Evolutionary conservation across 2,329 filamentous ascomycete species (phyloP), one percentile per base, ranked within the genome.

Genomic region (Westerdykella aurantiaca): DNA sequence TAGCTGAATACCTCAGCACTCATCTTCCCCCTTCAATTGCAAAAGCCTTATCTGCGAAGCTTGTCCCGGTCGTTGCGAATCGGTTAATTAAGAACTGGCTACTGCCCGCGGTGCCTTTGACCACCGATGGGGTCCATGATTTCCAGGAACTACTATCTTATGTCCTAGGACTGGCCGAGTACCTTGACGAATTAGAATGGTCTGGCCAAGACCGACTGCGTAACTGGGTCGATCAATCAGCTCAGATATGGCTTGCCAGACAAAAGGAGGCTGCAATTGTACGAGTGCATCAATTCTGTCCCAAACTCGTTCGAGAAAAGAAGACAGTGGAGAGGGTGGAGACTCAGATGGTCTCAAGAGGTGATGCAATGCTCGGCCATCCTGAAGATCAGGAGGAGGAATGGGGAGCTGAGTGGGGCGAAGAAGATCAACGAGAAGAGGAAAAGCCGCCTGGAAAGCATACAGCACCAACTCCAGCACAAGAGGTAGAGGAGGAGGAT

Each of bases 191-290:
- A 6, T 71, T 83, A 14, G 76, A 78, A 0, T 91, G 87, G 76
- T 73, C 76, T 13, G 78, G 76, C 3, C 71, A 76, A 38, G 69
- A 71, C 42, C 79, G 83, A 25, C 69, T 98, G 31, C 75, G 79
- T 37, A 81, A 87, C 18, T 98, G 93, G 91, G 82, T 88, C 0
- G 79, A 83, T 34, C 82, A 84, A 48, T 85, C 88, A 1, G 86
- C 89, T 0, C 81, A 81, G 45, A 82, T 88, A 21, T 98, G 93
- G 93, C 76, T 97, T 12, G 80, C 80, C 2, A 91, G 88, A 62
- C 85, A 89, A 52, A 82, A 86, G 57, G 89, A 95, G 57, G 81
- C 78, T 29, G 83, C 88, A 0, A 75, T 98, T 18, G 84, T 90
- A 48, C 77, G 79, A 29, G 81, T 94, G 11, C 81, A 93, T 18